A percentile compares a stretch with the other conserved stretches of the same genome.
Evolutionary conservation across 2,329 filamentous ascomycete species (phyloP).

Genomic region (Ceratocystis diversiconidia): DNA sequence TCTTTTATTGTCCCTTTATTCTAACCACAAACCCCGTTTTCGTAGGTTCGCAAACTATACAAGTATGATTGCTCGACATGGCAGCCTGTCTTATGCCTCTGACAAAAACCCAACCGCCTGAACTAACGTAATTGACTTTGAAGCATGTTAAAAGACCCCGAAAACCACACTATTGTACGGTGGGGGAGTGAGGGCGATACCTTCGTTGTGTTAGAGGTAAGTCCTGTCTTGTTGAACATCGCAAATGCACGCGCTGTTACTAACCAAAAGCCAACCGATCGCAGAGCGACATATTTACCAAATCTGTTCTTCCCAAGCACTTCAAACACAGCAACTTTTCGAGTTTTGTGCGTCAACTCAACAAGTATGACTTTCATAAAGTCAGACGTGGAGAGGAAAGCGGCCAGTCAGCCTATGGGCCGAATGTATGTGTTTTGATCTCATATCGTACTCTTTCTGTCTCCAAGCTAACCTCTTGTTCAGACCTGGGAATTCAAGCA

Average conservation of each 20-base stretch:
- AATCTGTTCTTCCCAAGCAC: slow-evolving; percentile 89
- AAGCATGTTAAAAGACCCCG: slow-evolving; percentile 92
- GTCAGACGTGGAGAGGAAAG: slow-evolving; percentile 45
- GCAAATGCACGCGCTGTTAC: slow-evolving; percentile 9
- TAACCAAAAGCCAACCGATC: not conserved
- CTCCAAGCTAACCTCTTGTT: not conserved
- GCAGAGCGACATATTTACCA: slow-evolving; percentile 96
- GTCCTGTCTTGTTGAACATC: not conserved
- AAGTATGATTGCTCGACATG: slow-evolving; percentile 48
- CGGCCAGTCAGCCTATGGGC: slow-evolving; percentile 47
- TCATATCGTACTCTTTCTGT: not conserved
- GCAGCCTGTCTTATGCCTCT: slow-evolving; percentile 10
- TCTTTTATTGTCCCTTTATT: not conserved
- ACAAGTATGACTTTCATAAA: slow-evolving; percentile 99
- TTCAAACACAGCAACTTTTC: slow-evolving; percentile 99
- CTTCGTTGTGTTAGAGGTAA: slow-evolving; percentile 92
- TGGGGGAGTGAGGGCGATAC: slow-evolving; percentile 93
- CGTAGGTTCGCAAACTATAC: slow-evolving; percentile 90
- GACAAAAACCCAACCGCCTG: slow-evolving; percentile 6
- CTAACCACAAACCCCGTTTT: slow-evolving; percentile 13
- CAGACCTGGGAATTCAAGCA: slow-evolving; percentile 96
- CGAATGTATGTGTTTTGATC: slow-evolving; percentile 43
- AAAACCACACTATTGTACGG: slow-evolving; percentile 80
- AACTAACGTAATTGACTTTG: slow-evolving; percentile 24
- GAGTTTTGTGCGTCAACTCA: slow-evolving; percentile 87